phyloP scores from a whole-genome alignment of 2,329 filamentous ascomycete species.

The Penicillium sclerotigenum region DNA sequence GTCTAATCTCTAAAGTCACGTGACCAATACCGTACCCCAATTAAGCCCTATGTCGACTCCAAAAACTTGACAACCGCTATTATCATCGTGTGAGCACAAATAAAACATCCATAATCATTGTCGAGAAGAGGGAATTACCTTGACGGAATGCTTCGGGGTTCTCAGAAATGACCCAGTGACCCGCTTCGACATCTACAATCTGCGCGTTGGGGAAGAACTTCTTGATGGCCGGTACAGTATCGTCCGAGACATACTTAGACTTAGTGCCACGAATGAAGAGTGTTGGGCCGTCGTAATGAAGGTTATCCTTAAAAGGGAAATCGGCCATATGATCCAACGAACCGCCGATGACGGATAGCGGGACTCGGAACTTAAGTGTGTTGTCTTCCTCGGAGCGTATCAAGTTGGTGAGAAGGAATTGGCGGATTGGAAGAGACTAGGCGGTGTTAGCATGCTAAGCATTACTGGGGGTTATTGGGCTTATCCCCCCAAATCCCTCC shows the following conservation, averaged over 20 bases:
- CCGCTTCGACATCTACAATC: constrained; percentile 41
- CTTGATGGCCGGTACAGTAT: constrained; percentile 41
- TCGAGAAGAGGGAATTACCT: constrained; percentile 22
- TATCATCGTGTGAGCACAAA: constrained; percentile 11
- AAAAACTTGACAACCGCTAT: constrained; percentile 38
- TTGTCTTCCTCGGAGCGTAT: constrained; percentile 53
- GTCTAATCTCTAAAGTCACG: background rate
- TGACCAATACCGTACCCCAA: background rate
- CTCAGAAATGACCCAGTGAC: constrained; percentile 47
- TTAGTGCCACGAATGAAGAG: constrained; percentile 63
- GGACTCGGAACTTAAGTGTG: constrained; percentile 72
- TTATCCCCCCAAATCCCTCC: background rate
- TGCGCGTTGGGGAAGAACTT: constrained; percentile 43
- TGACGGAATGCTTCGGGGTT: constrained; percentile 43
- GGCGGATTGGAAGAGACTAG: constrained; percentile 70
- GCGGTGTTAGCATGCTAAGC: background rate
- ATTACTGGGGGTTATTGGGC: background rate
- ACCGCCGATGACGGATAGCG: constrained; percentile 66
- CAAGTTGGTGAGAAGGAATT: constrained; percentile 89
- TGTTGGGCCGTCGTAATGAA: constrained; percentile 70
- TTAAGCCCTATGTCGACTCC: constrained; percentile 19
- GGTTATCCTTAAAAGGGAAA: constrained; percentile 74
- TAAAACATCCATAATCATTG: background rate
- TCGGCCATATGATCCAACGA: constrained; percentile 75
- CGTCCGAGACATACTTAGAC: constrained; percentile 41